Evolutionary conservation across 345 rosid species (phyloP).

Genomic region (Hypericum perforatum): DNA sequence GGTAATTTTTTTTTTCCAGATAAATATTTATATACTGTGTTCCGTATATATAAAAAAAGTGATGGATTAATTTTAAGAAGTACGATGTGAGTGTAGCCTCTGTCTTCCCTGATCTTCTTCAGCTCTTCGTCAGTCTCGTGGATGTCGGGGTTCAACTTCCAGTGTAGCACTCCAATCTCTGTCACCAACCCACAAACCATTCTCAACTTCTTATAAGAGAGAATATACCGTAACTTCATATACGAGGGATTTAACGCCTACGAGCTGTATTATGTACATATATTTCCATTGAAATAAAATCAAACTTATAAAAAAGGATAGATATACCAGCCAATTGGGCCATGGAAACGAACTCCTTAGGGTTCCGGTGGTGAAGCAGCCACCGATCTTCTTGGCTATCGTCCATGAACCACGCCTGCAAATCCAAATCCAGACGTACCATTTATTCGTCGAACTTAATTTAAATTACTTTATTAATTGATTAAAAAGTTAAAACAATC

Average conservation of each 20-base stretch:
- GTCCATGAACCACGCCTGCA: slow-evolving; percentile 65
- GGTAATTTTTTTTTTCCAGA: too few relatives aligned
- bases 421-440: not conserved
- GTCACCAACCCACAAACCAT: slow-evolving; percentile 2
- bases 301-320: not conserved
- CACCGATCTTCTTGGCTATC: slow-evolving; percentile 42
- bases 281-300: not conserved
- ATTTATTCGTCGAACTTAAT: not conserved
- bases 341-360: slow-evolving; percentile 32
- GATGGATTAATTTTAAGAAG: not conserved
- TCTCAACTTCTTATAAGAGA: not conserved
- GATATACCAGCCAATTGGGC: slow-evolving; percentile 34
- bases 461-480: not conserved
- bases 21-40: not conserved
- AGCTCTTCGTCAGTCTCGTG: slow-evolving; percentile 64
- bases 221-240: too few relatives aligned
- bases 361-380: slow-evolving; percentile 40
- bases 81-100: slow-evolving; percentile 92
- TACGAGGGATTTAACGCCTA: too few relatives aligned
- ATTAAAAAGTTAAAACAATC: too few relatives aligned
- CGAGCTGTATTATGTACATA: too few relatives aligned
- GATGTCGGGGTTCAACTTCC: slow-evolving; percentile 63
- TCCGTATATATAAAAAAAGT: too few relatives aligned
- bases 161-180: slow-evolving; percentile 71
- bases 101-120: slow-evolving; percentile 49